These are phyloP conservation scores for Stylosanthes scabra DNA, from an alignment of 331 rosid genomes.

Conservation along the genomic window DNA sequence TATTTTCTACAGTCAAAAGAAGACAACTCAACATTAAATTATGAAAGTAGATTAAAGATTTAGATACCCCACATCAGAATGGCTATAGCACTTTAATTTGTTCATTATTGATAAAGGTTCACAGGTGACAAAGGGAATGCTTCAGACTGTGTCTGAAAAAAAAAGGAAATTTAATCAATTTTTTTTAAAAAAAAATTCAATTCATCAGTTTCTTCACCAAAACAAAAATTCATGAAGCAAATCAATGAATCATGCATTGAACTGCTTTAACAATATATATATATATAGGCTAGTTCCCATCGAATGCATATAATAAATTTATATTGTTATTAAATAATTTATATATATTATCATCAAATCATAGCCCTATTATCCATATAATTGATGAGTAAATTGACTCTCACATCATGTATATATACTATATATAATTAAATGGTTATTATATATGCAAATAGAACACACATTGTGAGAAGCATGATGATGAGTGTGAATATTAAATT, in stretches of 20 bases:
- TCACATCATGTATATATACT: not conserved
- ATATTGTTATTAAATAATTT: too few relatives aligned
- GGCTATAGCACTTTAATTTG: slow-evolving; percentile 23
- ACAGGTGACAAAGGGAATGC: slow-evolving; percentile 32
- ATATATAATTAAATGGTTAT: not conserved
- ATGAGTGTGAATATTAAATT: not conserved
- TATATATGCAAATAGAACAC: not conserved
- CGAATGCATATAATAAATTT: too few relatives aligned
- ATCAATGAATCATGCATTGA: not conserved
- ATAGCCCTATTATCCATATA: too few relatives aligned
- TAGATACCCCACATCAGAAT: slow-evolving; percentile 23
- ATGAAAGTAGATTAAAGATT: not conserved
- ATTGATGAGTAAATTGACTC: too few relatives aligned
- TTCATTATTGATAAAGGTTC: slow-evolving; percentile 14
- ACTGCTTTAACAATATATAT: too few relatives aligned
- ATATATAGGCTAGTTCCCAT: too few relatives aligned
- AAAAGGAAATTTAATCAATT: not conserved
- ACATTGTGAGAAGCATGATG: not conserved
- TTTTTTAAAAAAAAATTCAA: not conserved
- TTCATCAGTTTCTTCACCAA: too few relatives aligned
- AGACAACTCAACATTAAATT: not conserved
- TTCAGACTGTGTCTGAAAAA: slow-evolving; percentile 17
- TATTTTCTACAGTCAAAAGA: too few relatives aligned
- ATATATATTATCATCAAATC: too few relatives aligned
- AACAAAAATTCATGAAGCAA: not conserved